Conservation (phyloP, 306 rosid species). For the Ormosia emarginata region DNA sequence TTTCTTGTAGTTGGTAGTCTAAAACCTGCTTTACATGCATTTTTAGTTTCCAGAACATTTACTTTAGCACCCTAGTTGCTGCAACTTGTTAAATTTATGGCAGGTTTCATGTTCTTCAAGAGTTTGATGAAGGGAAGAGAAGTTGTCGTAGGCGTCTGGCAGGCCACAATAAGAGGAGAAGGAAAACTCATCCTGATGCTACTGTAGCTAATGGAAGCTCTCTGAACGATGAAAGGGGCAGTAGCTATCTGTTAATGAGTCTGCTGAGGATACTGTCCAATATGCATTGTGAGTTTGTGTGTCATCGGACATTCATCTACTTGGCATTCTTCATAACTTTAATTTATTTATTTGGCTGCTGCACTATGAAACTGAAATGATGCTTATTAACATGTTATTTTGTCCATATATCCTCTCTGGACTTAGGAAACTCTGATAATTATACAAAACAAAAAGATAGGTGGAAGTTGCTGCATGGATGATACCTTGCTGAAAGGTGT, state of each 20-base stretch:
- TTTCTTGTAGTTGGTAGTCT: neutral
- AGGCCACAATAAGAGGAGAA: slow-evolving; percentile 91
- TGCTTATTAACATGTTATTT: neutral
- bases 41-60: slow-evolving; percentile 17
- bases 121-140: slow-evolving; percentile 96
- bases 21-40: neutral
- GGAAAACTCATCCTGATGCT: slow-evolving; percentile 74
- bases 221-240: slow-evolving; percentile 64
- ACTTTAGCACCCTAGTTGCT: slow-evolving; percentile 24
- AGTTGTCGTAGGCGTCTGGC: slow-evolving; percentile 97
- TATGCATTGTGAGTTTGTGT: slow-evolving; percentile 68
- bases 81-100: slow-evolving; percentile 35
- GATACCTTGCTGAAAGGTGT: neutral
- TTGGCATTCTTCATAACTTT: neutral
- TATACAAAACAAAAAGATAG: neutral
- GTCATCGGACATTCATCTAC: slow-evolving; percentile 4
- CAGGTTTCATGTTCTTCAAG: slow-evolving; percentile 97
- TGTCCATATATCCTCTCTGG: neutral
- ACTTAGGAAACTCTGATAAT: neutral
- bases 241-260: slow-evolving; percentile 72
- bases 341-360: slow-evolving; percentile 15
- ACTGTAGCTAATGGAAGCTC: slow-evolving; percentile 55
- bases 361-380: neutral
- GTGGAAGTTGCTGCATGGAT: neutral
- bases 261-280: slow-evolving; percentile 78